These are phyloP conservation scores for Priceomyces melissophilus DNA, from an alignment of 805 yeast genomes.

Conservation along the genomic window DNA sequence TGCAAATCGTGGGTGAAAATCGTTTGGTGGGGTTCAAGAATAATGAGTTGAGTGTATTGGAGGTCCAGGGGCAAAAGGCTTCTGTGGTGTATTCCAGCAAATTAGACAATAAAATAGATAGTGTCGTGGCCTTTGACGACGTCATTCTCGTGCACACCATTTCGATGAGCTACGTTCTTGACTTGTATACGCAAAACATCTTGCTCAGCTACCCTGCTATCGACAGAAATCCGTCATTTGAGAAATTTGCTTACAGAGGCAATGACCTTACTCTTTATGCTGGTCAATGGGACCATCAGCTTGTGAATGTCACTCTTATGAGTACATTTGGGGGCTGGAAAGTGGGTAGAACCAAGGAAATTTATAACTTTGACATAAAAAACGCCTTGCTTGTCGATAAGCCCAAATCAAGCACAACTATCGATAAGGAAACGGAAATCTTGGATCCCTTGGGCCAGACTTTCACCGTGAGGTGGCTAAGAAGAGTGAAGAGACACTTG, in stretches of 20 bases:
- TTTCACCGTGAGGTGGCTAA: constrained; percentile 24
- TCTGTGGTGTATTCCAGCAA: too few relatives aligned
- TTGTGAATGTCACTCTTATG: constrained; percentile 1
- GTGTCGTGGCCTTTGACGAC: too few relatives aligned
- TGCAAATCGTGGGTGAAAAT: neutral
- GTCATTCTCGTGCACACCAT: too few relatives aligned
- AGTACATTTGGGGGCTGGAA: neutral
- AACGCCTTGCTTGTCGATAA: constrained; percentile 22
- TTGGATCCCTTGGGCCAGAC: constrained; percentile 25
- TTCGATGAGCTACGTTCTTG: too few relatives aligned
- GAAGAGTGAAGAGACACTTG: constrained; percentile 30
- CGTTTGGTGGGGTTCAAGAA: too few relatives aligned
- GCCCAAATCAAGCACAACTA: constrained; percentile 24
- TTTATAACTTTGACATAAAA: neutral
- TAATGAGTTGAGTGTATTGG: too few relatives aligned
- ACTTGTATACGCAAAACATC: too few relatives aligned
- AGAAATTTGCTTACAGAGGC: neutral
- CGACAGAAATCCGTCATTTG: neutral
- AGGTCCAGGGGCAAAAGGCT: too few relatives aligned
- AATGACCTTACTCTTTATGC: constrained; percentile 1
- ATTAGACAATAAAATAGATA: too few relatives aligned
- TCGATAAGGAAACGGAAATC: constrained; percentile 29
- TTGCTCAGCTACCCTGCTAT: too few relatives aligned
- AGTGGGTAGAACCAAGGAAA: neutral
- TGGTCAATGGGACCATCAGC: neutral